phyloP scores from a whole-genome alignment of 495 filamentous ascomycete species.

The Trichoderma asperelloides region DNA sequence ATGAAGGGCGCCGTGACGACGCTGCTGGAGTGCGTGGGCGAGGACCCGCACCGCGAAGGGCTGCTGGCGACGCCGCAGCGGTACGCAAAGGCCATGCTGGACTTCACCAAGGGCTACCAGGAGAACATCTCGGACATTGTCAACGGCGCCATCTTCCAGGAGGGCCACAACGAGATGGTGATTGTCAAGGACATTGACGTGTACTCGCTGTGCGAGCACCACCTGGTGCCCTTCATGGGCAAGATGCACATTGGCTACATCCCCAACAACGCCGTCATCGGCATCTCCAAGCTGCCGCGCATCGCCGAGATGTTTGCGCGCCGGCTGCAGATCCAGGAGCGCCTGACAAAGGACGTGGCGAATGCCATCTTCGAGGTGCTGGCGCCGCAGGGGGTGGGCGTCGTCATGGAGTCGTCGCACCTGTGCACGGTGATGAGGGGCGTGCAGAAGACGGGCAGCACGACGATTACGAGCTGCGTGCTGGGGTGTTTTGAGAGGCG shows the following conservation, averaged over 20 bases:
- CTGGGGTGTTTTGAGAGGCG: slow-evolving; percentile 86
- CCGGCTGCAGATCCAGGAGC: slow-evolving; percentile 88
- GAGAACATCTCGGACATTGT: slow-evolving; percentile 90
- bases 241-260: slow-evolving; percentile 99
- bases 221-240: slow-evolving; percentile 91
- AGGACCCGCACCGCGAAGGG: slow-evolving; percentile 89
- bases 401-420: slow-evolving; percentile 97
- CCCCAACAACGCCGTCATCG: slow-evolving; percentile 74
- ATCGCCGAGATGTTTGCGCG: slow-evolving; percentile 97
- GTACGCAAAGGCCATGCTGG: slow-evolving; percentile 95
- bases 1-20: slow-evolving; percentile 80
- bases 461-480: slow-evolving; percentile 91
- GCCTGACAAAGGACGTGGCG: slow-evolving; percentile 91
- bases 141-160: slow-evolving; percentile 91
- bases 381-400: slow-evolving; percentile 84
- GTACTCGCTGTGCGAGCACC: slow-evolving; percentile 93
- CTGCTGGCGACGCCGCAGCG: slow-evolving; percentile 77
- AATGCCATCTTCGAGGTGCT: slow-evolving; percentile 87
- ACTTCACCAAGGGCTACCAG: slow-evolving; percentile 98
- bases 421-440: slow-evolving; percentile 98
- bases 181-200: slow-evolving; percentile 98
- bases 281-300: slow-evolving; percentile 90
- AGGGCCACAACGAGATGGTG: slow-evolving; percentile 93
- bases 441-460: slow-evolving; percentile 78
- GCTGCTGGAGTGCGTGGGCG: slow-evolving; percentile 89